These are phyloP conservation scores for Tricholoma furcatifolium DNA, from an alignment of 768 basidiomycete species.

Conservation along the genomic window DNA sequence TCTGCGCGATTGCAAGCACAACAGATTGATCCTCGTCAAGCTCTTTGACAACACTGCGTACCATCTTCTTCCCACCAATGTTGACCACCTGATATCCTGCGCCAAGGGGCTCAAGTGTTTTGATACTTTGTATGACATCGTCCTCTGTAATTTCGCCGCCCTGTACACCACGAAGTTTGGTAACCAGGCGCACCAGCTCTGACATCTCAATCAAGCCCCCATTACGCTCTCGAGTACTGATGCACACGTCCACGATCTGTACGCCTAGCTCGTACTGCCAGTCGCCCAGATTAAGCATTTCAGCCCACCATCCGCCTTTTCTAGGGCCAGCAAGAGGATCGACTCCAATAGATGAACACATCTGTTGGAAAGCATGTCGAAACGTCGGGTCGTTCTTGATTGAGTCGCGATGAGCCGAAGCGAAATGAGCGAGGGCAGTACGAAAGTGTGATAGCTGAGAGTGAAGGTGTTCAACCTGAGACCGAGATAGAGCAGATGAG, in stretches of 20 bases:
- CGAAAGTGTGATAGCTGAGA: constrained; percentile 85
- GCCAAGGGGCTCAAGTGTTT: constrained; percentile 82
- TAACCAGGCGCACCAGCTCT: constrained; percentile 79
- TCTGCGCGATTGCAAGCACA: constrained; percentile 73
- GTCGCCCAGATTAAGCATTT: constrained; percentile 83
- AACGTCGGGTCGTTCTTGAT: constrained; percentile 86
- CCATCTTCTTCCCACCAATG: constrained; percentile 74
- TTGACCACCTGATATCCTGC: constrained; percentile 89
- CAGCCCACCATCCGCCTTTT: constrained; percentile 90
- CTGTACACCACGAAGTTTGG: constrained; percentile 67
- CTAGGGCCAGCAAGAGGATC: constrained; percentile 89
- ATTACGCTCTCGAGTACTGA: constrained; percentile 84
- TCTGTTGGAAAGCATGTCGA: constrained; percentile 89
- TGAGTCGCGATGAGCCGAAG: constrained; percentile 76
- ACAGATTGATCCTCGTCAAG: constrained; percentile 87
- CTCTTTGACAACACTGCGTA: constrained; percentile 87
- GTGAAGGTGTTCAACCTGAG: constrained; percentile 77
- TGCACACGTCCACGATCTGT: constrained; percentile 91
- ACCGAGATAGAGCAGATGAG: constrained; percentile 71
- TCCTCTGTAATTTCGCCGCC: constrained; percentile 79
- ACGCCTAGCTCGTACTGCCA: constrained; percentile 97
- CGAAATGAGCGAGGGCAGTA: constrained; percentile 75
- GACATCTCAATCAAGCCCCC: constrained; percentile 90
- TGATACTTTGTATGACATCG: constrained; percentile 81
- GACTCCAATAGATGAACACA: constrained; percentile 94